These are phyloP conservation scores for Fusarium metavorans DNA, from an alignment of 2,329 filamentous ascomycete species.

Conservation along the genomic window DNA sequence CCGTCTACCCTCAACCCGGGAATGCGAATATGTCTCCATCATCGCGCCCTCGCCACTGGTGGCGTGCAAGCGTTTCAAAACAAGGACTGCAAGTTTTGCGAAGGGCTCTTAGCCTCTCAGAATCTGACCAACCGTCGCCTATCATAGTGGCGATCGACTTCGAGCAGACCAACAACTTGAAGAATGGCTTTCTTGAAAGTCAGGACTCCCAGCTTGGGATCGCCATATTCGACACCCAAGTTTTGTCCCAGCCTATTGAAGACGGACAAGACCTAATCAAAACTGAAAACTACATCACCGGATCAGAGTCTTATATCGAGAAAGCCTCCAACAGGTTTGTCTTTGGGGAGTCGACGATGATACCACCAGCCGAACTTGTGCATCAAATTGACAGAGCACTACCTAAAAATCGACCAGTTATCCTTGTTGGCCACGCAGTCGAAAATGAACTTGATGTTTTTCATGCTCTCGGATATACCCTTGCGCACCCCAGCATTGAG, in stretches of 20 bases:
- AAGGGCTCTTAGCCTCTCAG: neutral
- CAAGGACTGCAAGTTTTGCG: neutral
- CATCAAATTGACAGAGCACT: neutral
- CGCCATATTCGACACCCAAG: neutral
- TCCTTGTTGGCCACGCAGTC: neutral
- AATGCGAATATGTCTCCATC: neutral
- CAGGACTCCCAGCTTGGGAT: neutral
- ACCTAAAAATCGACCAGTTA: neutral
- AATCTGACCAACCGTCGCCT: neutral
- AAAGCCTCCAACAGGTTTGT: neutral
- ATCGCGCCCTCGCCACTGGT: neutral
- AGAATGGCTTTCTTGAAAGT: neutral
- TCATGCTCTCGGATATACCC: neutral
- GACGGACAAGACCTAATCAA: neutral
- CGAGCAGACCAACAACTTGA: neutral
- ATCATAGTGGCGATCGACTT: neutral
- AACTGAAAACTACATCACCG: neutral
- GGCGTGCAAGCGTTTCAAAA: neutral
- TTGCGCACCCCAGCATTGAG: neutral
- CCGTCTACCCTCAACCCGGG: neutral
- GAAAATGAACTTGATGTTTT: neutral
- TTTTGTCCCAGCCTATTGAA: neutral
- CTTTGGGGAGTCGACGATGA: neutral
- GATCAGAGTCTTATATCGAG: neutral
- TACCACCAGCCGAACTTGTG: neutral